Conservation (phyloP, 805 yeast species). For the Wickerhamiella lipophila region DNA sequence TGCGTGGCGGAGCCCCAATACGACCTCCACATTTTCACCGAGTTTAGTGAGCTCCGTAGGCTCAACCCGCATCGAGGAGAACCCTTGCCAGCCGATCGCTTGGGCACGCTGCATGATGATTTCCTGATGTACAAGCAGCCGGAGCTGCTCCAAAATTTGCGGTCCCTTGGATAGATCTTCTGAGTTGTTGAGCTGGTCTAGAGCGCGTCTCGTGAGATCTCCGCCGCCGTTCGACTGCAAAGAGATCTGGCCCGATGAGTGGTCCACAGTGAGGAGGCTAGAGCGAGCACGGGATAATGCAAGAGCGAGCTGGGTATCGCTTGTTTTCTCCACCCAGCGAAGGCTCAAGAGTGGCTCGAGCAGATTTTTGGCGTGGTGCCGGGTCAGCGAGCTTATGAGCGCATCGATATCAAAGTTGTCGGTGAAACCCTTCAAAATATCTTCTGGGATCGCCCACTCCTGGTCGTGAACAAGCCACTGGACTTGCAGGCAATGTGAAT, state of each 20-base stretch:
- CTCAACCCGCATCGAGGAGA: conserved; percentile 39
- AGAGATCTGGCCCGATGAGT: conserved; percentile 18
- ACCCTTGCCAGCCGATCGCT: conserved; percentile 59
- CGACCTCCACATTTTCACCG: conserved; percentile 18
- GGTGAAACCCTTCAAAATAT: conserved; percentile 1
- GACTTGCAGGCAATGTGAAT: conserved; percentile 30
- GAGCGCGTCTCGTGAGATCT: conserved; percentile 14
- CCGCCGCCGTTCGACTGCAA: conserved; percentile 16
- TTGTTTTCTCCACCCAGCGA: conserved; percentile 16
- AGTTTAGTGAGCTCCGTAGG: conserved; percentile 35
- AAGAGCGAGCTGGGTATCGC: conserved; percentile 5
- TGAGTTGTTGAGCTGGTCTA: conserved; percentile 15
- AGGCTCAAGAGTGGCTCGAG: conserved; percentile 13
- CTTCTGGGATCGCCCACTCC: conserved; percentile 4
- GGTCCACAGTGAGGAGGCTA: conserved; percentile 23
- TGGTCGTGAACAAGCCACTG: conserved; percentile 16
- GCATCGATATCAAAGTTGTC: conserved; percentile 9
- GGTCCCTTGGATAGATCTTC: conserved; percentile 21
- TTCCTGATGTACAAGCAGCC: conserved; percentile 39
- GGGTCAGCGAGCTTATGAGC: conserved; percentile 18
- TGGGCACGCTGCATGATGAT: conserved; percentile 39
- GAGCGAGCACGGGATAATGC: conserved; percentile 20
- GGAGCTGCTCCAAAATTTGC: conserved; percentile 34
- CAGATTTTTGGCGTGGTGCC: conserved; percentile 14
- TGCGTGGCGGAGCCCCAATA: conserved; percentile 26